Evolutionary conservation across 208 protist genomes (phyloP).

Genomic region (Trypanosoma mega): DNA sequence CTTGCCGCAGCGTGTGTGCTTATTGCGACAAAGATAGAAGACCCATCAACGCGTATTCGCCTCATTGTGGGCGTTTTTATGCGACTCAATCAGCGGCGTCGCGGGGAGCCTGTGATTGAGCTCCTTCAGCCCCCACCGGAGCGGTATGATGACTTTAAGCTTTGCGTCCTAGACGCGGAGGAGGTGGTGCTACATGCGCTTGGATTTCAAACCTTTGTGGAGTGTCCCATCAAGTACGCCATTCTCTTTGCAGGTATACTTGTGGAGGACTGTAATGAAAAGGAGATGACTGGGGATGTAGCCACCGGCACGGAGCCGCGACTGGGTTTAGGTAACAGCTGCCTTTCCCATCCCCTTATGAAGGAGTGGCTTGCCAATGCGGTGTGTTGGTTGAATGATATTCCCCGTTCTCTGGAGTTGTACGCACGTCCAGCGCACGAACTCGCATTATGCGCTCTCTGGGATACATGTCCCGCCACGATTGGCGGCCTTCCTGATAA

Average conservation of each 20-base stretch:
- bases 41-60: conserved; percentile 50
- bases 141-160: conserved; percentile 67
- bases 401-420: conserved; percentile 49
- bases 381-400: conserved; percentile 70
- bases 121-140: conserved; percentile 24
- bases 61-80: conserved; percentile 61
- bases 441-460: conserved; percentile 66
- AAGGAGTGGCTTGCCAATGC: conserved; percentile 54
- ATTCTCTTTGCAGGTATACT: conserved; percentile 65
- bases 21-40: conserved; percentile 73
- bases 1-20: conserved; percentile 79
- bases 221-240: conserved; percentile 76
- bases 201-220: conserved; percentile 85
- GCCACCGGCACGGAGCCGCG: not conserved
- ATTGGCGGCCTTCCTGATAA: conserved; percentile 35
- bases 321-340: not conserved
- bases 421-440: conserved; percentile 29
- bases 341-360: conserved; percentile 24
- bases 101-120: conserved; percentile 29
- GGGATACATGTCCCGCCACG: conserved; percentile 30
- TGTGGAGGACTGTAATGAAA: conserved; percentile 27
- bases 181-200: conserved; percentile 67
- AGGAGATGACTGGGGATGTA: not conserved
- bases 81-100: conserved; percentile 53
- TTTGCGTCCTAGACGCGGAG: conserved; percentile 69